These are phyloP conservation scores for Dothiorella sarmentorum DNA, from an alignment of 2,329 filamentous ascomycete species.

Conservation along the genomic window DNA sequence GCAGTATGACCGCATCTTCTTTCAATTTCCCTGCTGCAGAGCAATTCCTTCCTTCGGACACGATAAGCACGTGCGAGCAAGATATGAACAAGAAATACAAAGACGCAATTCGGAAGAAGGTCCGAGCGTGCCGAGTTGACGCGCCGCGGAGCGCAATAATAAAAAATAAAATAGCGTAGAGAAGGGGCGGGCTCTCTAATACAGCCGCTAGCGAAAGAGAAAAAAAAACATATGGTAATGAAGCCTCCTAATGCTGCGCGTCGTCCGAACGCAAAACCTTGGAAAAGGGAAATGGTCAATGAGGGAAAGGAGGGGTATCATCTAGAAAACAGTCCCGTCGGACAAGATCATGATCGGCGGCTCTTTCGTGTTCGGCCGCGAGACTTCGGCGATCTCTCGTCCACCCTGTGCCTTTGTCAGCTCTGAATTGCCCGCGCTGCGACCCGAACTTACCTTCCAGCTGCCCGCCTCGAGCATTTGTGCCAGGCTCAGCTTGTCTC, in stretches of 20 bases:
- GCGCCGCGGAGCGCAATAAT: conserved; percentile 9
- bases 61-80: conserved; percentile 7
- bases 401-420: conserved; percentile 61
- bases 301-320: conserved; percentile 34
- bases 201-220: not conserved
- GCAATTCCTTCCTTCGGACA: conserved; percentile 8
- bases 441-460: conserved; percentile 75
- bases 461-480: conserved; percentile 94
- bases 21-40: conserved; percentile 13
- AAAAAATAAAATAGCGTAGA: not conserved
- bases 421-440: conserved; percentile 12
- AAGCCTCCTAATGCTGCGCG: conserved; percentile 14
- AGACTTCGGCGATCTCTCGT: conserved; percentile 92
- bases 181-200: not conserved
- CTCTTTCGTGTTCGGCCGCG: conserved; percentile 91
- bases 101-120: not conserved
- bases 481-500: conserved; percentile 69
- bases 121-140: conserved; percentile 6
- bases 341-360: conserved; percentile 94
- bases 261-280: not conserved
- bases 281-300: conserved; percentile 13
- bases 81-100: conserved; percentile 13
- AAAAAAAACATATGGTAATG: not conserved
- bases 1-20: not conserved
- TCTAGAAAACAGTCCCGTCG: conserved; percentile 91